Evolutionary conservation across 169 alveolate species (phyloP).

Genomic region (Plasmodium cynomolgi): DNA sequence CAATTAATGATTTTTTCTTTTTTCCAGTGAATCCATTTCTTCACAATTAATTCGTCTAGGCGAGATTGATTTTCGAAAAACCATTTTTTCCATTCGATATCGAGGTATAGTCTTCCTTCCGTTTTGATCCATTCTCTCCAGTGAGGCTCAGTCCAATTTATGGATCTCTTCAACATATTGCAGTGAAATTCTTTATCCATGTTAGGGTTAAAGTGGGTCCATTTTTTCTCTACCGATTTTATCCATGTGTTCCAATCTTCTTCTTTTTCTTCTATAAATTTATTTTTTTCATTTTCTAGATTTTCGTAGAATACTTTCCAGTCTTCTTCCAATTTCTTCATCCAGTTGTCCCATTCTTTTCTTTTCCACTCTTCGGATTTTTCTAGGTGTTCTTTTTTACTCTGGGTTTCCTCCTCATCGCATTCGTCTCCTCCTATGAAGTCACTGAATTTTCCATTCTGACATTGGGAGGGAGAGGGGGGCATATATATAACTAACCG

Average conservation of each 20-base stretch:
- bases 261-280: constrained; percentile 7
- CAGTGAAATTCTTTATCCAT: not conserved
- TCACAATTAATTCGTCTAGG: not conserved
- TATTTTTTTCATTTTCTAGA: constrained; percentile 1
- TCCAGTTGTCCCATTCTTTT: constrained; percentile 4
- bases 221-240: not conserved
- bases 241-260: constrained; percentile 2
- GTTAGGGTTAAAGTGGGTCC: constrained; percentile 14
- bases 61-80: not conserved
- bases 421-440: not conserved
- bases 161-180: not conserved
- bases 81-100: constrained; percentile 23
- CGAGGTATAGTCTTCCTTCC: not conserved
- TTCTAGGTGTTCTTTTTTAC: not conserved
- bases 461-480: not conserved
- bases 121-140: constrained; percentile 28
- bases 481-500: not conserved
- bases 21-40: constrained; percentile 15
- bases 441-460: not conserved
- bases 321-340: not conserved
- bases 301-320: not conserved
- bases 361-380: not conserved
- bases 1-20: constrained; percentile 6
- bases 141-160: not conserved
- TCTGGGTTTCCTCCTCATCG: not conserved